Base-by-base conservation (phyloP, 768 basidiomycete genomes). In the Russula griseocarnosa region DNA sequence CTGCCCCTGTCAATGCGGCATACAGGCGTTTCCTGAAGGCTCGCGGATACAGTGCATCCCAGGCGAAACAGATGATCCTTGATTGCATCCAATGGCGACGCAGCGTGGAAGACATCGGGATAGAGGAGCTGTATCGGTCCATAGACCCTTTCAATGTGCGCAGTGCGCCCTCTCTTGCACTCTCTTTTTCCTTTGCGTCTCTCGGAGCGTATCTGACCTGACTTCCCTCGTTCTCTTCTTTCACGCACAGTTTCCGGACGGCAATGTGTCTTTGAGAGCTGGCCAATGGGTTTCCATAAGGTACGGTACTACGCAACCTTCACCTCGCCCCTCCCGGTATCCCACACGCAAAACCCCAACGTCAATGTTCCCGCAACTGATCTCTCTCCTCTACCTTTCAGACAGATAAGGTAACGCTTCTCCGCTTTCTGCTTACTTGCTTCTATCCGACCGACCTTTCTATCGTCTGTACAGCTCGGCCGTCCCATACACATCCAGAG, bases 251-350 rank as follows among this genome's bases (percentile, higher is more conserved):
- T 91, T 85, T 69, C 86, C 1, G 86, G 84, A 66, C 83, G 88
- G 50, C 79, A 83, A 57, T 79, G 81, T 1, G 83, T 90, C 8
- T 88, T 89, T 67, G 82, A 87, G 58, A 84, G 82, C 66, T 91
- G 88, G 88, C 87, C 87, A 3, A 82, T 90, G 78, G 89, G 82
- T 67, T 90, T 87, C 69, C 88, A 91, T 73, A 90, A 89, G 77
- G 87, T 83, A 56, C 34, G 80, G n/a, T n/a, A n/a, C n/a, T n/a
- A n/a, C n/a, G n/a, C n/a, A n/a, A n/a, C n/a, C n/a, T n/a, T n/a
- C 63, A 60, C 53, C 1, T 28, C 38, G 40, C 18, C 20, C 20
- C 24, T 18, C 32, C 26, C 11, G 32, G 11, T 28, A 28, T 51
- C 3, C 32, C 16, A n/a, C 18, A 14, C 42, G 13, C n/a, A n/a